Conservation (phyloP, 2,329 filamentous ascomycete species). For the Ascochyta rabiei region DNA sequence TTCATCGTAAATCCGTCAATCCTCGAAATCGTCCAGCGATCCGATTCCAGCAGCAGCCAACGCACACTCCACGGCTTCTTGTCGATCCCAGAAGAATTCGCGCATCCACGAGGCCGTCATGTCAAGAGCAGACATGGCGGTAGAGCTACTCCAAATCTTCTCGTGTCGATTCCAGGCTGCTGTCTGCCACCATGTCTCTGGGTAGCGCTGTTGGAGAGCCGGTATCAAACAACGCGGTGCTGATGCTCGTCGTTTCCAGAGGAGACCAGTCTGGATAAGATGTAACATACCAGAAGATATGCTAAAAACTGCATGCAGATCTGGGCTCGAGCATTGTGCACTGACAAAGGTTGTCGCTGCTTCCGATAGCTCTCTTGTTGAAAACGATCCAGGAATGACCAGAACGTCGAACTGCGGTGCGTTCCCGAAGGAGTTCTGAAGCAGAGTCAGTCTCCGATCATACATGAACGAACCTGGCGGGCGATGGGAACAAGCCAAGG, state of each 20-base stretch:
- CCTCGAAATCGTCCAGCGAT: conserved; percentile 33
- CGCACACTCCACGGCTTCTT: conserved; percentile 38
- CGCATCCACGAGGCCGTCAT: conserved; percentile 44
- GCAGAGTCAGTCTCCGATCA: conserved; percentile 22
- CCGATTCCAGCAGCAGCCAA: conserved; percentile 37
- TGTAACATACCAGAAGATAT: conserved; percentile 41
- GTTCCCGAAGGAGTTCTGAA: conserved; percentile 43
- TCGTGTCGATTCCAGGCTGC: conserved; percentile 39
- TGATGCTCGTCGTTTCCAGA: conserved; percentile 36
- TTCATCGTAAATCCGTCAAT: conserved; percentile 12
- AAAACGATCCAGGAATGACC: conserved; percentile 42
- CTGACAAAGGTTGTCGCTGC: conserved; percentile 36
- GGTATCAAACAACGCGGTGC: conserved; percentile 35
- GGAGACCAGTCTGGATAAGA: conserved; percentile 35
- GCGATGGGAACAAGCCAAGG: conserved; percentile 20
- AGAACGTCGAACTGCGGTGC: conserved; percentile 46
- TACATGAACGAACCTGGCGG: background rate
- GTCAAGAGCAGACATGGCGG: conserved; percentile 38
- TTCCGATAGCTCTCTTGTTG: conserved; percentile 26
- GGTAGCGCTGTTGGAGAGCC: conserved; percentile 34
- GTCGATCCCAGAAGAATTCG: conserved; percentile 47
- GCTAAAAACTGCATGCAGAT: conserved; percentile 37
- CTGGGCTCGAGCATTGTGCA: conserved; percentile 31
- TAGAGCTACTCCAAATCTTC: conserved; percentile 43
- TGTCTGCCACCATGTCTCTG: conserved; percentile 38